These are phyloP conservation scores for Pestalotiopsis sp. DNA, from an alignment of 2,329 filamentous ascomycete species.

Conservation along the genomic window DNA sequence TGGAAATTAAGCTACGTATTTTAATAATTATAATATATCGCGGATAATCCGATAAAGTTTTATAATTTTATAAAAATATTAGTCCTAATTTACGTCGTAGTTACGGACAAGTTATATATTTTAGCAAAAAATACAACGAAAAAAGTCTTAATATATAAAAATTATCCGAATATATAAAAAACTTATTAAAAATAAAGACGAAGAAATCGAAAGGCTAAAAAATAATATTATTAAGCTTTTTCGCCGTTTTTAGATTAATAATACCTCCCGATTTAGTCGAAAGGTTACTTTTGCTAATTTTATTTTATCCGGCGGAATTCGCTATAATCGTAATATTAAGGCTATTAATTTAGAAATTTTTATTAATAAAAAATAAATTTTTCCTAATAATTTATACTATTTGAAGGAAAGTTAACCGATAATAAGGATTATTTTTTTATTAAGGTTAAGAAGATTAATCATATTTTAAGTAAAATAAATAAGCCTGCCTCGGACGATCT, in stretches of 20 bases:
- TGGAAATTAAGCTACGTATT: neutral
- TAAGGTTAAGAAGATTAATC: neutral
- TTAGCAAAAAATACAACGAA: conserved; percentile 10
- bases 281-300: neutral
- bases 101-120: neutral
- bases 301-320: neutral
- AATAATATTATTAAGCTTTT: neutral
- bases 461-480: neutral
- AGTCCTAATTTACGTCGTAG: neutral
- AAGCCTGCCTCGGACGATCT: neutral
- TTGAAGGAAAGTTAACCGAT: neutral
- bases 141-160: conserved; percentile 8
- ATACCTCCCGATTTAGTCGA: neutral
- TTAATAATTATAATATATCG: neutral
- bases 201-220: neutral
- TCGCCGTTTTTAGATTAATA: neutral
- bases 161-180: neutral
- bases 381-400: neutral
- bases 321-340: neutral
- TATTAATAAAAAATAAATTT: conserved; percentile 1
- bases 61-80: neutral
- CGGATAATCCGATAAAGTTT: neutral
- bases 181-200: neutral
- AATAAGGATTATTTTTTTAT: neutral
- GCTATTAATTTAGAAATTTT: neutral